These are phyloP conservation scores for Ogataea allantospora DNA, from an alignment of 805 yeast species.

Conservation along the genomic window DNA sequence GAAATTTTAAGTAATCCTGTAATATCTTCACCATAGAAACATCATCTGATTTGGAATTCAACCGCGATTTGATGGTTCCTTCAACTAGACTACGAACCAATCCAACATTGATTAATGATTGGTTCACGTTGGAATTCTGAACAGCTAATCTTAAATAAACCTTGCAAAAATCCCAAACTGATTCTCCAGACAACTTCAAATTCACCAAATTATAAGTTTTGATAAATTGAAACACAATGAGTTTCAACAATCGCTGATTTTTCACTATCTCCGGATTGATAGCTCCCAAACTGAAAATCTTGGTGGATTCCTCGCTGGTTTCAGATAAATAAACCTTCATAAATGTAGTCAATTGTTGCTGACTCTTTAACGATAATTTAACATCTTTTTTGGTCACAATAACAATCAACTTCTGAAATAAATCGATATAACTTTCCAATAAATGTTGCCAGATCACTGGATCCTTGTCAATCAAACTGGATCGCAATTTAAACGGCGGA, in stretches of 20 bases:
- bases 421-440: constrained; percentile 57
- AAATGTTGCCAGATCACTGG: constrained; percentile 82
- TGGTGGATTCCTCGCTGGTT: constrained; percentile 57
- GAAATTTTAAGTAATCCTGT: constrained; percentile 50
- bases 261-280: constrained; percentile 64
- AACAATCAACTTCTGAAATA: constrained; percentile 46
- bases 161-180: constrained; percentile 63
- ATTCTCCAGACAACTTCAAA: constrained; percentile 55
- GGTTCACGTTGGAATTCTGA: constrained; percentile 29
- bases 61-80: constrained; percentile 49
- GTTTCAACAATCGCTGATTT: constrained; percentile 49
- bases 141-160: constrained; percentile 45
- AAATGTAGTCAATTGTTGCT: constrained; percentile 57
- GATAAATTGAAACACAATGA: constrained; percentile 49
- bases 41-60: constrained; percentile 50
- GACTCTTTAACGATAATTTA: constrained; percentile 49
- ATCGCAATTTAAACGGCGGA: constrained; percentile 73
- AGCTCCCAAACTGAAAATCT: constrained; percentile 66
- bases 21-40: constrained; percentile 43
- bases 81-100: constrained; percentile 52
- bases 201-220: constrained; percentile 53
- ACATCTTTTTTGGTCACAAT: constrained; percentile 26
- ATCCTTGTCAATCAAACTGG: constrained; percentile 76
- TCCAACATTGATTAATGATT: constrained; percentile 30
- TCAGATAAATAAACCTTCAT: constrained; percentile 58